Conservation (phyloP, 1,139 yeast genomes). For the Taphrina communis region DNA sequence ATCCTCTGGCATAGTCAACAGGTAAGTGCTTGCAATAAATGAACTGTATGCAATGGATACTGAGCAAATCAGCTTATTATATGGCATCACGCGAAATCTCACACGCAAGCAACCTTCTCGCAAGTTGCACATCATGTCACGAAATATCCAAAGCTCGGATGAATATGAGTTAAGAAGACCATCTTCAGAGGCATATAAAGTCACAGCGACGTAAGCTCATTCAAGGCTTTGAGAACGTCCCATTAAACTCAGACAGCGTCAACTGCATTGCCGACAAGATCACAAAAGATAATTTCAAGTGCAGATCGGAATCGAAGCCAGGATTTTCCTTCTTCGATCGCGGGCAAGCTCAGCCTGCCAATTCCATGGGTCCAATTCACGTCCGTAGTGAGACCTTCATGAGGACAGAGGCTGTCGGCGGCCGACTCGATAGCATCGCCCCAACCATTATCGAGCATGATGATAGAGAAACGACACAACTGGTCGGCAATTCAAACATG, state of each 20-base stretch:
- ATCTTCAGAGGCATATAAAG: slow-evolving; percentile 2
- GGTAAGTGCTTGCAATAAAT: not conserved
- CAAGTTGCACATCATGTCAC: not conserved
- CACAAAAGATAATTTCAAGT: slow-evolving; percentile 1
- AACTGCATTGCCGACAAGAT: not conserved
- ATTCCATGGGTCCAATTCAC: not conserved
- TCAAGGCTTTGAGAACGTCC: not conserved
- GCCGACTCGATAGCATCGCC: not conserved
- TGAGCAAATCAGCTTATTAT: not conserved
- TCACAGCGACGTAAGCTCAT: slow-evolving; percentile 16
- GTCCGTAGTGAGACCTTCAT: slow-evolving; percentile 16
- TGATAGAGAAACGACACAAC: slow-evolving; percentile 1
- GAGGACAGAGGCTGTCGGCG: slow-evolving; percentile 5
- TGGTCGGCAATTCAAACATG: not conserved
- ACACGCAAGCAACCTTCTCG: not conserved
- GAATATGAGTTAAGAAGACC: not conserved
- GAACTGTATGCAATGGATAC: not conserved
- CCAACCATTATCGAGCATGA: not conserved
- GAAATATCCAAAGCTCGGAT: not conserved
- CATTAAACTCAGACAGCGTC: not conserved
- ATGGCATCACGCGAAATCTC: slow-evolving; percentile 25
- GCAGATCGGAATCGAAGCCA: not conserved
- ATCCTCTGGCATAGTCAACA: slow-evolving; percentile 18
- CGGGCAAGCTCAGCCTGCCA: not conserved
- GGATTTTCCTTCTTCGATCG: slow-evolving; percentile 9